phyloP scores from a whole-genome alignment of 2,329 filamentous ascomycete genomes.

The Endothia cerciana region DNA sequence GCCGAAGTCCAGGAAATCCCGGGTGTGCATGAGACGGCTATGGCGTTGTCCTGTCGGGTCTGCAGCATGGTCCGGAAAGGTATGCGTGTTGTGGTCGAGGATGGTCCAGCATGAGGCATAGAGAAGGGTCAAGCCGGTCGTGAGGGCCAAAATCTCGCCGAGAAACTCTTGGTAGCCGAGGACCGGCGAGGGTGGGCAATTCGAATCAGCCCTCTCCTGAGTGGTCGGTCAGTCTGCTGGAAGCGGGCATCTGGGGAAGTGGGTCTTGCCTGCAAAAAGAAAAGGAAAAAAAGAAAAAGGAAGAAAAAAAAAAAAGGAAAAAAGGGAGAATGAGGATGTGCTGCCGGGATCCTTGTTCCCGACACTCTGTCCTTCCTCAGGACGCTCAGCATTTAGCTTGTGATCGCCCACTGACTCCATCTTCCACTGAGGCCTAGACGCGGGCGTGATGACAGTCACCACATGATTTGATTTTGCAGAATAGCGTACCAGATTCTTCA shows the following conservation, averaged over 20 bases:
- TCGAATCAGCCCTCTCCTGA: constrained; percentile 11
- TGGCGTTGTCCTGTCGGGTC: constrained; percentile 11
- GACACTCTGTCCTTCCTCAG: neutral
- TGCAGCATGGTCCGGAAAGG: neutral
- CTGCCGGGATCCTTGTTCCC: neutral
- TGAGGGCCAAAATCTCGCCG: neutral
- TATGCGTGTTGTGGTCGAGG: neutral
- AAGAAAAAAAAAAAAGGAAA: neutral
- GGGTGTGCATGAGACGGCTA: constrained; percentile 18
- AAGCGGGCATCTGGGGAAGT: neutral
- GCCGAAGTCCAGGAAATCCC: constrained; percentile 15
- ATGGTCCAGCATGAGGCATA: constrained; percentile 5
- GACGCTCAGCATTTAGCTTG: neutral
- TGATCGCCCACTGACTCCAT: neutral
- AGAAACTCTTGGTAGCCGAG: constrained; percentile 5
- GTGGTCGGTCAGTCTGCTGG: neutral
- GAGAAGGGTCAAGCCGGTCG: neutral
- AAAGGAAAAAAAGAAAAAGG: neutral
- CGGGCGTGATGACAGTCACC: neutral
- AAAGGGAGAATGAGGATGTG: neutral
- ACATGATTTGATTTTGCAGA: neutral
- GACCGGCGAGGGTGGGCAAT: neutral
- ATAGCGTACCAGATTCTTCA: too few relatives aligned
- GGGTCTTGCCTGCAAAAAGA: neutral
- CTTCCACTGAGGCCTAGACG: too few relatives aligned